phyloP scores from a whole-genome alignment of 108 stramenopile genomes.

The Skeletonema grethae region DNA sequence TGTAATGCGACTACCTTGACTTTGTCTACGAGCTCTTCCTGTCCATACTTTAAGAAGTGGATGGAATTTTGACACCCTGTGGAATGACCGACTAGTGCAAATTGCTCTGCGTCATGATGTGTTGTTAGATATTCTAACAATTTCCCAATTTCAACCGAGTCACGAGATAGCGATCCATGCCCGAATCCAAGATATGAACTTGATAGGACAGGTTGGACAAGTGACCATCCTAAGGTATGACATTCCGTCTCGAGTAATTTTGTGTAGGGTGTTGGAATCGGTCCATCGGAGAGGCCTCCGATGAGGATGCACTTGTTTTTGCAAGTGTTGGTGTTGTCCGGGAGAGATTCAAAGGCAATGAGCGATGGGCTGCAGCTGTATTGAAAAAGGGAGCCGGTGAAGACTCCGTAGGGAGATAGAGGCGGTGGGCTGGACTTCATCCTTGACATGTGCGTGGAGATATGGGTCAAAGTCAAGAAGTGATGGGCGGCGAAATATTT shows the following conservation, averaged over 20 bases:
- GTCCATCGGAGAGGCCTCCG: conserved; percentile 80
- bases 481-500: too few relatives aligned
- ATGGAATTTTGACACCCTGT: conserved; percentile 94
- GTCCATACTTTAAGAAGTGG: conserved; percentile 75
- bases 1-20: conserved; percentile 80
- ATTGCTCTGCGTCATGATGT: conserved; percentile 57
- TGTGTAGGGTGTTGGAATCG: conserved; percentile 81
- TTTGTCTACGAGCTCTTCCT: conserved; percentile 41
- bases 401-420: conserved; percentile 68
- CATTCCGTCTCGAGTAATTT: conserved; percentile 50
- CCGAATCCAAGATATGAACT: conserved; percentile 81
- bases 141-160: conserved; percentile 56
- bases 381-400: conserved; percentile 71
- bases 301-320: conserved; percentile 79
- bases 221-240: conserved; percentile 56
- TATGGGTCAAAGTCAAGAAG: too few relatives aligned
- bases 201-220: conserved; percentile 82
- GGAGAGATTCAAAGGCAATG: conserved; percentile 82
- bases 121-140: conserved; percentile 61
- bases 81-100: conserved; percentile 90
- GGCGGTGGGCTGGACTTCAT: conserved; percentile 13
- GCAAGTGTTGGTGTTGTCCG: too few relatives aligned
- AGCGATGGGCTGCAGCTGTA: conserved; percentile 58
- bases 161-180: conserved; percentile 69
- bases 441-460: too few relatives aligned